Percentiles rank a stretch among this genome's conserved stretches.
phyloP scores from a whole-genome alignment of 2,329 filamentous ascomycete genomes.

The Fusarium lateritium region DNA sequence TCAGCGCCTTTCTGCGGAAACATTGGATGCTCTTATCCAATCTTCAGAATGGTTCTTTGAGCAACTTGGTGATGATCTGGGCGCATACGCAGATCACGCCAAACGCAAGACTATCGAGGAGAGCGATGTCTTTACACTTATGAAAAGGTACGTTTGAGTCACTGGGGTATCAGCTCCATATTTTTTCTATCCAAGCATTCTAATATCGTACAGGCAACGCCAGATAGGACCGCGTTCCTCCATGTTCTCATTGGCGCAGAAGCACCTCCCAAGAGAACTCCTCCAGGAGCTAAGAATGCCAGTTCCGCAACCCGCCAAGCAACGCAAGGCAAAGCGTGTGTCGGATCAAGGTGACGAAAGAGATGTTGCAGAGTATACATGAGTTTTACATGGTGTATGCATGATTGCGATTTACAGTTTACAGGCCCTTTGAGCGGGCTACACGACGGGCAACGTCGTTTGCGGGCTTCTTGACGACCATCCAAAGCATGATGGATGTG shows the following conservation, averaged over 20 bases:
- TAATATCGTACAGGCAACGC: constrained; percentile 75
- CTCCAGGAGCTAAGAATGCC: constrained; percentile 86
- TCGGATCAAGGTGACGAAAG: constrained; percentile 53
- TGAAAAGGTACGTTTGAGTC: constrained; percentile 78
- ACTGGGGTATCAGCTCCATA: constrained; percentile 42
- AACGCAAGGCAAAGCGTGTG: constrained; percentile 55
- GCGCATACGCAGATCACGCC: constrained; percentile 84
- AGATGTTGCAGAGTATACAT: constrained; percentile 55
- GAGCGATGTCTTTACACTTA: constrained; percentile 83
- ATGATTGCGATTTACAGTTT: constrained; percentile 31
- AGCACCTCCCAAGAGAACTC: constrained; percentile 84
- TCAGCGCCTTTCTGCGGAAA: constrained; percentile 79
- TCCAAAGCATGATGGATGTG: constrained; percentile 95
- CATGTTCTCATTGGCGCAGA: constrained; percentile 87
- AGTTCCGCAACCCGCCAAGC: constrained; percentile 66
- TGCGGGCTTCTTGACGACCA: constrained; percentile 91
- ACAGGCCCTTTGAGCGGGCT: constrained; percentile 50
- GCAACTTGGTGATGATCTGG: constrained; percentile 84
- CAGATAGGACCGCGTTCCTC: constrained; percentile 80
- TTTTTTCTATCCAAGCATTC: constrained; percentile 45
- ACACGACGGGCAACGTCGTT: constrained; percentile 80
- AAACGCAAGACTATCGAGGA: constrained; percentile 89
- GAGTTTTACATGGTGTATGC: constrained; percentile 39
- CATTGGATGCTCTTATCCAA: constrained; percentile 80
- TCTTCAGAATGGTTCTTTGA: constrained; percentile 95